Conservation (phyloP, 352 stramenopile genomes). For the Globisporangium spiculum region DNA sequence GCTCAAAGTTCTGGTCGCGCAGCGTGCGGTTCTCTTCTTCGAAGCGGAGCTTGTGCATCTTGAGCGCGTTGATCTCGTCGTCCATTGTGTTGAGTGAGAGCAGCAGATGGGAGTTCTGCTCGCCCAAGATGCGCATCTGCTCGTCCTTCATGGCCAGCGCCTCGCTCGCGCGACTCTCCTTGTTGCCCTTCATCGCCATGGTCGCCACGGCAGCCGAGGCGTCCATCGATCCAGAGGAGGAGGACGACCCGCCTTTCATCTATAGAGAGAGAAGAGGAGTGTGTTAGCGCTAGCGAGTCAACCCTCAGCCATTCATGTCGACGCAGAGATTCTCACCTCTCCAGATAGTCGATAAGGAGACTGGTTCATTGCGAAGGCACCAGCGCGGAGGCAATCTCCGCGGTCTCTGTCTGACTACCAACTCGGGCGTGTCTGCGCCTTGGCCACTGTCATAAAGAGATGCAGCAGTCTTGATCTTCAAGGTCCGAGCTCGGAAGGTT, state of each 20-base stretch:
- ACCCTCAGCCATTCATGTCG: not conserved
- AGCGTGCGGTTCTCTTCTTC: constrained; percentile 92
- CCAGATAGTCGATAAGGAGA: constrained; percentile 13
- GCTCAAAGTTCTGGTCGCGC: constrained; percentile 91
- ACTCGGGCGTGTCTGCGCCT: no score
- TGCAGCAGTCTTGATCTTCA: no score
- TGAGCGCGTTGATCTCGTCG: constrained; percentile 65
- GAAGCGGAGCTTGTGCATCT: constrained; percentile 58
- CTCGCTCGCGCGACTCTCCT: constrained; percentile 87
- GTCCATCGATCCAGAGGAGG: not conserved
- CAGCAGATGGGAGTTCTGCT: constrained; percentile 90
- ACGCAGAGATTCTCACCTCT: constrained; percentile 4
- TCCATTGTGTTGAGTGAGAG: constrained; percentile 86
- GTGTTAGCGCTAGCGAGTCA: not conserved
- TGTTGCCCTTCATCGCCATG: constrained; percentile 67
- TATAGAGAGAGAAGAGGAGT: not conserved
- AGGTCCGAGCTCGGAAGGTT: no score
- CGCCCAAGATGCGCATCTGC: constrained; percentile 92
- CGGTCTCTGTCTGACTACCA: no score
- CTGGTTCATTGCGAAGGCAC: constrained; percentile 10
- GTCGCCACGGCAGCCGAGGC: constrained; percentile 22
- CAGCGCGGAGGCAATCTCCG: no score
- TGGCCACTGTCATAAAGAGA: no score
- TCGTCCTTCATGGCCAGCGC: constrained; percentile 96
- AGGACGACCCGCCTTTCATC: not conserved